These are phyloP conservation scores for Dactylellina haptotyla DNA, from an alignment of 2,329 filamentous ascomycete genomes.

Conservation along the genomic window DNA sequence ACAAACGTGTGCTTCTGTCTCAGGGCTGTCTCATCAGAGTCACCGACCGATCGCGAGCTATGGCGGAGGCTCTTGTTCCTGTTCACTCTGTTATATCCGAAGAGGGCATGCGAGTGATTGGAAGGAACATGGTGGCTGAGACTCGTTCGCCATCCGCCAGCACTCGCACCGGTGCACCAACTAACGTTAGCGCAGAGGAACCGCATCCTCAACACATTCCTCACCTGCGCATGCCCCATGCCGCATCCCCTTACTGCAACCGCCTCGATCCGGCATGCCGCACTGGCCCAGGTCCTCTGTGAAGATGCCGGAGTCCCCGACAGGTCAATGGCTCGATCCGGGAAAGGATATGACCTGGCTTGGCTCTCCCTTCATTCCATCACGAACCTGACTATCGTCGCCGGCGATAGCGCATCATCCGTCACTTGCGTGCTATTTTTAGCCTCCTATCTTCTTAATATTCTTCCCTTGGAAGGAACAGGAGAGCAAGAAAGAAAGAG, in stretches of 20 bases:
- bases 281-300: conserved; percentile 1
- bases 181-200: conserved; percentile 5
- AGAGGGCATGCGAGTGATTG: background rate
- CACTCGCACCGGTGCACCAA: background rate
- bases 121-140: conserved; percentile 29
- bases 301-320: conserved; percentile 30
- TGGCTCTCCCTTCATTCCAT: conserved; percentile 14
- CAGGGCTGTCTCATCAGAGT: conserved; percentile 30
- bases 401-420: background rate
- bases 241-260: conserved; percentile 30
- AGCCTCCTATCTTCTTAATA: conserved; percentile 12
- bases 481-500: background rate
- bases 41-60: conserved; percentile 6
- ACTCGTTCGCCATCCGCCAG: background rate
- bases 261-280: conserved; percentile 34
- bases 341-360: too few species aligned
- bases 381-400: conserved; percentile 10
- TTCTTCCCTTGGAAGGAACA: background rate
- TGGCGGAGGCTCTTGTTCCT: conserved; percentile 29
- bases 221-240: conserved; percentile 49
- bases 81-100: conserved; percentile 34
- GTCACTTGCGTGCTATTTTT: background rate
- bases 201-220: conserved; percentile 53
- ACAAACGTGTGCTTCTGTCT: conserved; percentile 8
- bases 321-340: conserved; percentile 17